A percentile compares a stretch with the other conserved stretches of the same genome.
Evolutionary conservation across 306 rosid genomes (phyloP).

Genomic region (Castanea sativa): DNA sequence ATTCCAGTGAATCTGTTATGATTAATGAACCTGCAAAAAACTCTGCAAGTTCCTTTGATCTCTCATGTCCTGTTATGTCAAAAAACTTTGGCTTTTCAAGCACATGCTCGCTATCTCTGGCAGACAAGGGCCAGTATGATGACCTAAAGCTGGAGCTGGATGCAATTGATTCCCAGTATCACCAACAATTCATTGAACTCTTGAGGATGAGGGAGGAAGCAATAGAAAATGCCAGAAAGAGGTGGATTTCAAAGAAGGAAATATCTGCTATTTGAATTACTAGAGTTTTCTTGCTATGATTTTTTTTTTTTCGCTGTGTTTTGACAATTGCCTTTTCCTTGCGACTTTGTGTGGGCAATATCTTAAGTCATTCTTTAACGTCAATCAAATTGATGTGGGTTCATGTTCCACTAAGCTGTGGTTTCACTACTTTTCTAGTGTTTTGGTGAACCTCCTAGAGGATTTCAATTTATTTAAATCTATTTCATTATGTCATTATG

Average conservation of each 20-base stretch:
- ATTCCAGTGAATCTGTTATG: slow-evolving; percentile 15
- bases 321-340: slow-evolving; percentile 21
- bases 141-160: slow-evolving; percentile 67
- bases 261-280: slow-evolving; percentile 31
- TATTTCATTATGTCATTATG: no score
- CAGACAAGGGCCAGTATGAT: slow-evolving; percentile 26
- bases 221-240: slow-evolving; percentile 54
- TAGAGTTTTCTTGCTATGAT: neutral
- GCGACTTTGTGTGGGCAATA: neutral
- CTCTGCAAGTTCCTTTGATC: slow-evolving; percentile 30
- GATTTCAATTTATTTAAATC: no score
- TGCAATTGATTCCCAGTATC: slow-evolving; percentile 56
- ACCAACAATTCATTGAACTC: slow-evolving; percentile 51
- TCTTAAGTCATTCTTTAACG: neutral
- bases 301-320: neutral
- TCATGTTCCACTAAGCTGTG: no score
- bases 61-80: slow-evolving; percentile 30
- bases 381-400: neutral
- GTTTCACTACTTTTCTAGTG: no score
- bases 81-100: slow-evolving; percentile 38
- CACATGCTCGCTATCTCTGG: slow-evolving; percentile 34
- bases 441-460: no score
- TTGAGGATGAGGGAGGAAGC: slow-evolving; percentile 67
- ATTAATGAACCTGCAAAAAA: slow-evolving; percentile 30
- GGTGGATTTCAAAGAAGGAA: slow-evolving; percentile 61